Percentiles rank a stretch among this genome's conserved stretches.
Conservation (phyloP, 108 stramenopile genomes). For the Skeletonema tropicum region DNA sequence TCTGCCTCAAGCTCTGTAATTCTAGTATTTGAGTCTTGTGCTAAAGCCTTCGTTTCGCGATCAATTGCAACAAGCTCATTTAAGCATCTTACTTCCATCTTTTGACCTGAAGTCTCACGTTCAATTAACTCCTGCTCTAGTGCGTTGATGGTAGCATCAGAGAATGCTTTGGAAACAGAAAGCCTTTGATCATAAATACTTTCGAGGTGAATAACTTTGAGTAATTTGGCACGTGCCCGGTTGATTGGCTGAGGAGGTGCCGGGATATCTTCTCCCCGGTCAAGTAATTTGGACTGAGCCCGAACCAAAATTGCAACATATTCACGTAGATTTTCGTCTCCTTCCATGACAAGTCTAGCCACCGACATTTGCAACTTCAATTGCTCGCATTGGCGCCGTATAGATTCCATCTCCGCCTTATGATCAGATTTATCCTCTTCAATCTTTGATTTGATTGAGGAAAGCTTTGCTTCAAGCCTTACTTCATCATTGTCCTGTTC, state of each 20-base stretch:
- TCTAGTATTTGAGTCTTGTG: conserved; percentile 18
- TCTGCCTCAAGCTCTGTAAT: conserved; percentile 29
- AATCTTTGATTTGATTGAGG: conserved; percentile 40
- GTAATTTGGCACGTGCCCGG: conserved; percentile 46
- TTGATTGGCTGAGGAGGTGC: conserved; percentile 39
- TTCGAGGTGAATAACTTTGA: conserved; percentile 44
- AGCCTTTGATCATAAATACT: conserved; percentile 42
- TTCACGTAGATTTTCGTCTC: conserved; percentile 50
- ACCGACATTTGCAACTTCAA: conserved; percentile 43
- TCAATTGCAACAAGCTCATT: conserved; percentile 52
- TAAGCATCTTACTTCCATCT: conserved; percentile 52
- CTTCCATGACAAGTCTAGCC: conserved; percentile 50
- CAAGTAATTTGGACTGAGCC: conserved; percentile 15
- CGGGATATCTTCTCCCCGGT: conserved; percentile 23
- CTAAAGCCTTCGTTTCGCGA: conserved; percentile 33
- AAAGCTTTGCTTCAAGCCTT: conserved; percentile 39
- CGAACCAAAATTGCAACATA: conserved; percentile 44
- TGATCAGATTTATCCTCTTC: conserved; percentile 42
- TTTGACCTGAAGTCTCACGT: conserved; percentile 36
- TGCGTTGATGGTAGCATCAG: conserved; percentile 54
- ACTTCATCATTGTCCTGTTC: conserved; percentile 50
- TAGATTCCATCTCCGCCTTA: conserved; percentile 37
- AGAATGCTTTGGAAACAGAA: conserved; percentile 48
- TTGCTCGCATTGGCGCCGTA: conserved; percentile 52
- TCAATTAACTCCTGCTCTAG: conserved; percentile 49